Evolutionary conservation across 257 asterid genomes (phyloP).

Genomic region (Solanum rostratum): DNA sequence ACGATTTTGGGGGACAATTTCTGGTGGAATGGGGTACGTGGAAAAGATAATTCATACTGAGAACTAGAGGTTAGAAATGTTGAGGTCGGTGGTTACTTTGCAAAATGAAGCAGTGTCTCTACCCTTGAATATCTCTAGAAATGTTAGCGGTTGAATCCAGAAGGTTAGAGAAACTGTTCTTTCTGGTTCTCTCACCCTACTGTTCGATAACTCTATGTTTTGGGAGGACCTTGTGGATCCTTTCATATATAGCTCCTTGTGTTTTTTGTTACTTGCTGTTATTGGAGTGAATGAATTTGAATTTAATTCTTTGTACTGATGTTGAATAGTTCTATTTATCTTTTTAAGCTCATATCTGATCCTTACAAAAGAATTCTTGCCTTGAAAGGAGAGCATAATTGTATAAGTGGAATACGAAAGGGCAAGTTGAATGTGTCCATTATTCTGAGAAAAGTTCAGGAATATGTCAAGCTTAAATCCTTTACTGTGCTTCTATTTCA

Average conservation of each 20-base stretch:
- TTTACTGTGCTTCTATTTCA: not conserved
- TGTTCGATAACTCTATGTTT: not conserved
- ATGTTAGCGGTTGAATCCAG: not conserved
- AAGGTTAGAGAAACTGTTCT: not conserved
- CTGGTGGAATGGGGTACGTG: not conserved
- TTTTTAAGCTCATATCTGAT: not conserved
- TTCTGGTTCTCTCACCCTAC: not conserved
- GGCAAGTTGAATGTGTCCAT: not conserved
- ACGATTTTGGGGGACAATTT: not conserved
- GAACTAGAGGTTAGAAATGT: not conserved
- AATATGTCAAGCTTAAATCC: not conserved
- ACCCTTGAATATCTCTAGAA: not conserved
- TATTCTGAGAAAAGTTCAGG: not conserved
- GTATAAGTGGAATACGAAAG: not conserved
- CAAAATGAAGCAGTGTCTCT: not conserved
- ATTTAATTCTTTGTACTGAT: no score
- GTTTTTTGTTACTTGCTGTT: not conserved
- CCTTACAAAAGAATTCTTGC: not conserved
- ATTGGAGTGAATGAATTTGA: not conserved
- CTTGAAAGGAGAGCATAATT: not conserved
- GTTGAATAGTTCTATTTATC: no score
- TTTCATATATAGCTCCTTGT: not conserved
- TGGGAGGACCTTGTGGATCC: not conserved
- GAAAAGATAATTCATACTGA: not conserved
- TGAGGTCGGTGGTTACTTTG: not conserved